Conservation (phyloP, 139 green algal species). For the Dunaliella primolecta region DNA sequence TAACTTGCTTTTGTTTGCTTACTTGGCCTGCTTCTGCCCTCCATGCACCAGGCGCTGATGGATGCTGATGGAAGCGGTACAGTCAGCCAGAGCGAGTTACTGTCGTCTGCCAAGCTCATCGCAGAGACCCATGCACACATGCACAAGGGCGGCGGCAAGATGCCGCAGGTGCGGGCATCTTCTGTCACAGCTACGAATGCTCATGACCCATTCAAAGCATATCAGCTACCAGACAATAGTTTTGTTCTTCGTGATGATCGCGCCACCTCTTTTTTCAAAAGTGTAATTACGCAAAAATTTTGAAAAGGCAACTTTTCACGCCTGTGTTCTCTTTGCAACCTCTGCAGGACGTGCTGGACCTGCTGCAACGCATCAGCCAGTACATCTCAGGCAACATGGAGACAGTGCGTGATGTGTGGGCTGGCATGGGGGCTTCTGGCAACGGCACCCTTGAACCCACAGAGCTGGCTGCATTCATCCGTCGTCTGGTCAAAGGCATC, state of each 20-base stretch:
- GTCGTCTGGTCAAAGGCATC: slow-evolving; percentile 26
- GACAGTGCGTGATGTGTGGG: slow-evolving; percentile 5
- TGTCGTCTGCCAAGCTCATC: slow-evolving; percentile 23
- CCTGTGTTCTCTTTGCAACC: neutral
- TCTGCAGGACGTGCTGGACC: slow-evolving; percentile 1
- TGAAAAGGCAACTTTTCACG: no score
- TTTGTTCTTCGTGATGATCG: neutral
- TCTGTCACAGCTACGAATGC: neutral
- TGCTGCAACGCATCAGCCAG: slow-evolving; percentile 4
- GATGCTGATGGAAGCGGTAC: slow-evolving; percentile 43
- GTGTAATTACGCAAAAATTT: no score
- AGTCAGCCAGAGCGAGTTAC: slow-evolving; percentile 41
- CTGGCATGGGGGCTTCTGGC: slow-evolving; percentile 4
- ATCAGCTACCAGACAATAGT: neutral
- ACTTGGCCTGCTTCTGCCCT: no score
- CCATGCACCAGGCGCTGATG: slow-evolving; percentile 43
- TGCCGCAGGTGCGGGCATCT: neutral
- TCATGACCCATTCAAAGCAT: neutral
- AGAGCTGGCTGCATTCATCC: slow-evolving; percentile 27
- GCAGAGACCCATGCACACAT: neutral
- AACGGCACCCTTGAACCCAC: slow-evolving; percentile 25
- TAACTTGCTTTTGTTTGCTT: neutral
- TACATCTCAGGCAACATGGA: slow-evolving; percentile 18
- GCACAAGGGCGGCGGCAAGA: neutral
- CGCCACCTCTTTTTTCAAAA: neutral